Evolutionary conservation across 805 yeast genomes (phyloP).

Genomic region (Saccharomycopsis olivae): DNA sequence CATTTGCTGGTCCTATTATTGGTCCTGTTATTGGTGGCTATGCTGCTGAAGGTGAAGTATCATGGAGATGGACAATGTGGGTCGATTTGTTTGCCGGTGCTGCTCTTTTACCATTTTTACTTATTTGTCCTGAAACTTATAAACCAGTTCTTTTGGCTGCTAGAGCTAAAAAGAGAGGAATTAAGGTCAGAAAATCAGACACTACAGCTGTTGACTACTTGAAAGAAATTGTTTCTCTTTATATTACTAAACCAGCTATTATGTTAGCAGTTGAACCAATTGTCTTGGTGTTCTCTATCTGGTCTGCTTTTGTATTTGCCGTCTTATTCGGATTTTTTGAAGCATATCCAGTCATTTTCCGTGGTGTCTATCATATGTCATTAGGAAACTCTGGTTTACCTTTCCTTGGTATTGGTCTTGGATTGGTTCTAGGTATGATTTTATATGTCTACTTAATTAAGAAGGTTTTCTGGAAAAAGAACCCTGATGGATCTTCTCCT

Average conservation of each 20-base stretch:
- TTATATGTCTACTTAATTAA: slow-evolving; percentile 43
- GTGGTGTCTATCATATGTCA: slow-evolving; percentile 50
- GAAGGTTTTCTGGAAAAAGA: slow-evolving; percentile 38
- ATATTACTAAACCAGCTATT: slow-evolving; percentile 51
- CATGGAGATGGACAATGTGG: slow-evolving; percentile 65
- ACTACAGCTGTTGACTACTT: not conserved
- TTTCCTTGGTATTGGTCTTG: slow-evolving; percentile 63
- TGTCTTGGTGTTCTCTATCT: slow-evolving; percentile 56
- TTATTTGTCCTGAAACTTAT: slow-evolving; percentile 57
- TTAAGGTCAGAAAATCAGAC: slow-evolving; percentile 30
- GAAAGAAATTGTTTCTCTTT: slow-evolving; percentile 31
- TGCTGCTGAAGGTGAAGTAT: slow-evolving; percentile 37
- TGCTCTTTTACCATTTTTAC: slow-evolving; percentile 34
- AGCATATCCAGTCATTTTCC: slow-evolving; percentile 66
- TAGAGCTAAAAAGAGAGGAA: slow-evolving; percentile 52
- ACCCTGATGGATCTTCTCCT: slow-evolving; percentile 56
- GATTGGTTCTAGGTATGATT: slow-evolving; percentile 45
- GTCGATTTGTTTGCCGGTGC: slow-evolving; percentile 61
- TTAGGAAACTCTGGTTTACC: slow-evolving; percentile 58
- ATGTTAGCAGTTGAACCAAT: slow-evolving; percentile 71
- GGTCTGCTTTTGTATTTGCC: slow-evolving; percentile 67
- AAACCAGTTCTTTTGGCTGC: slow-evolving; percentile 50
- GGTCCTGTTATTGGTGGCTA: slow-evolving; percentile 72
- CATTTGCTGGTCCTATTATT: slow-evolving; percentile 70
- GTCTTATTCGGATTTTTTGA: slow-evolving; percentile 73